A percentile compares a stretch with the other conserved stretches of the same genome.
Evolutionary conservation across 164 flowering plant species (phyloP).

Genomic region (Stephania yunnanensis): DNA sequence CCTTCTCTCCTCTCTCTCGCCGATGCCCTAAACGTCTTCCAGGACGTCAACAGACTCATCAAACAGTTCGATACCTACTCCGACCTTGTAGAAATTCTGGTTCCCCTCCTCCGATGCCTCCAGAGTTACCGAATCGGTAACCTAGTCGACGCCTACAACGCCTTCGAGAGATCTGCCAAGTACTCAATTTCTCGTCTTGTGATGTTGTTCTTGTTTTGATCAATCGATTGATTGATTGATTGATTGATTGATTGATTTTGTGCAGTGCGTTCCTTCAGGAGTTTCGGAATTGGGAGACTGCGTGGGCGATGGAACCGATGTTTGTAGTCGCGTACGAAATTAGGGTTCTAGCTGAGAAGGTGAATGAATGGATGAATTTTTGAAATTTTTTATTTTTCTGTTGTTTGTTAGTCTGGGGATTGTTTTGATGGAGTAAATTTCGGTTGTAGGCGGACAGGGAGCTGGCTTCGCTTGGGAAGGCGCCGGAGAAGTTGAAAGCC

Average conservation of each 20-base stretch:
- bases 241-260: not conserved
- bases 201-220: not conserved
- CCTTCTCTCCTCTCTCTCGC: slow-evolving; percentile 60
- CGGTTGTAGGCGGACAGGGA: slow-evolving; percentile 80
- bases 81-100: slow-evolving; percentile 58
- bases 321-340: slow-evolving; percentile 74
- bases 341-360: slow-evolving; percentile 93
- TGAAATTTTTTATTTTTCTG: not conserved
- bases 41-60: slow-evolving; percentile 68
- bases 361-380: slow-evolving; percentile 15
- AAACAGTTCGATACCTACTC: slow-evolving; percentile 61
- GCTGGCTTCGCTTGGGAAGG: slow-evolving; percentile 69
- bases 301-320: slow-evolving; percentile 91
- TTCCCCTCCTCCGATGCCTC: slow-evolving; percentile 53
- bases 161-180: slow-evolving; percentile 89
- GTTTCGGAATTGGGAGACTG: slow-evolving; percentile 94
- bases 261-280: slow-evolving; percentile 93
- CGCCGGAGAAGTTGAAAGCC: slow-evolving; percentile 88
- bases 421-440: not conserved
- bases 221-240: not conserved
- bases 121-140: slow-evolving; percentile 55
- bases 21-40: slow-evolving; percentile 77
- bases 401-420: not conserved
- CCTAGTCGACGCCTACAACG: slow-evolving; percentile 61
- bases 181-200: slow-evolving; percentile 17